These are phyloP conservation scores for Mortierella hygrophila DNA, from an alignment of 192 early-diverging fungal species.

Conservation along the genomic window DNA sequence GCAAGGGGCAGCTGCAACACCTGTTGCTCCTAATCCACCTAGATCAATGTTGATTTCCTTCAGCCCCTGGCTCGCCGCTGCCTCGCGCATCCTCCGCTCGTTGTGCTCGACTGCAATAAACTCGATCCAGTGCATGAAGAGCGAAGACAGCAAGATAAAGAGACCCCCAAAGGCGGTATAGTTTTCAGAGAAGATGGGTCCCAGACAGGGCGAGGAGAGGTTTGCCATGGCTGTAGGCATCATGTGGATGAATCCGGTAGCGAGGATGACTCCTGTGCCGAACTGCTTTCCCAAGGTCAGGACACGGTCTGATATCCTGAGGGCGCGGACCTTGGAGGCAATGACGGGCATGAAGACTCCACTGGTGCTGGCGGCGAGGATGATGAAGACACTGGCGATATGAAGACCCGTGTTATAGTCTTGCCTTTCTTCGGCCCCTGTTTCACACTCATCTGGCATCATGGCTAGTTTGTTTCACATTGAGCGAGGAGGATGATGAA, in stretches of 20 bases:
- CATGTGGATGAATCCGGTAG: slow-evolving; percentile 83
- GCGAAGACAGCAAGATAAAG: slow-evolving; percentile 72
- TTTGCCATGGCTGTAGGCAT: slow-evolving; percentile 67
- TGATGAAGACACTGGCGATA: slow-evolving; percentile 68
- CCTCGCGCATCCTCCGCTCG: slow-evolving; percentile 19
- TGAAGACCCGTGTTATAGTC: slow-evolving; percentile 39
- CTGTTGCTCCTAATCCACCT: slow-evolving; percentile 29
- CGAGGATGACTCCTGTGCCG: slow-evolving; percentile 74
- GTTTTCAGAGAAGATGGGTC: slow-evolving; percentile 45
- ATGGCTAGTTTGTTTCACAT: background rate
- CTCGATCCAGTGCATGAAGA: slow-evolving; percentile 77
- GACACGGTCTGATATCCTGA: slow-evolving; percentile 13
- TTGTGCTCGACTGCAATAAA: slow-evolving; percentile 57
- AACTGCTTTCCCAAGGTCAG: slow-evolving; percentile 32
- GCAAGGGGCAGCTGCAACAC: slow-evolving; percentile 16
- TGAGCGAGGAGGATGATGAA: background rate
- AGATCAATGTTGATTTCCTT: slow-evolving; percentile 20
- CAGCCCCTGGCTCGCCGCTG: background rate
- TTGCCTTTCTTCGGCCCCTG: slow-evolving; percentile 1
- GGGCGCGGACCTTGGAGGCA: slow-evolving; percentile 22
- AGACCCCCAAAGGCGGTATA: slow-evolving; percentile 68
- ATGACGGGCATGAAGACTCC: slow-evolving; percentile 65
- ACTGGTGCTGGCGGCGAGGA: slow-evolving; percentile 60
- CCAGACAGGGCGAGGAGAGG: slow-evolving; percentile 69
- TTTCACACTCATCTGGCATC: slow-evolving; percentile 10